Evolutionary conservation across 192 early-diverging fungal species (phyloP), one percentile per base, ranked within the genome.

Genomic region (Coemansia sp.): DNA sequence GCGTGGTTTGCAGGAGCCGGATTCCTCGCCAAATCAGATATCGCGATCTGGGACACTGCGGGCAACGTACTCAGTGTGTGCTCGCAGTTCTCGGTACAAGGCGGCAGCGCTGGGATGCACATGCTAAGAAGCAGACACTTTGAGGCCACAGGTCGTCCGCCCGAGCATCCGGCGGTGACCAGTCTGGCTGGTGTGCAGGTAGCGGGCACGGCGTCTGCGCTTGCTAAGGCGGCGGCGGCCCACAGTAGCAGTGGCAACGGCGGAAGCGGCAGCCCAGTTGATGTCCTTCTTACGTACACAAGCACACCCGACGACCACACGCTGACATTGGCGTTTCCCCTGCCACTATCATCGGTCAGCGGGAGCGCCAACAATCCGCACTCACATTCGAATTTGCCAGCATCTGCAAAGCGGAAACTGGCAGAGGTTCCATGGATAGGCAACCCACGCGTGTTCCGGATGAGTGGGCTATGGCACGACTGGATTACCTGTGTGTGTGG

Each of bases 81-180:
- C 56, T 77, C 80, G 40, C 63, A 63, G 66, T 77, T 77, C 12
- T 70, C 74, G 18, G 60, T 82, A 8, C 65, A 77, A n/a, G 80
- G 80, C 12, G 80, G 80, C 21, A 82, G 80, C 54, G 80, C 74
- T 3, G 80, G 80, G 18, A 71, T 82, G 54, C 80, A 82, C 49
- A 47, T 71, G 64, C 67, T 74, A 5, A 71, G 74, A 36, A 65
- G 61, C 4, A 47, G 45, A 49, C 74, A 76, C 22, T 56, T 49
- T 0, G 77, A 68, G 36, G 16, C 16, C 45, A 74, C 49, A 9
- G 58, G 47, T 4, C 47, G 65, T 8, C 8, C 1, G 36, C 69
- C 68, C 4, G 59, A 26, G 37, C 51, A 6, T 47, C 32, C 32
- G 32, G 26, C 65, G 6, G 74, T 67, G 4, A 21, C 68, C 4